phyloP scores from a whole-genome alignment of 2,329 filamentous ascomycete species.

The Septoria linicola region DNA sequence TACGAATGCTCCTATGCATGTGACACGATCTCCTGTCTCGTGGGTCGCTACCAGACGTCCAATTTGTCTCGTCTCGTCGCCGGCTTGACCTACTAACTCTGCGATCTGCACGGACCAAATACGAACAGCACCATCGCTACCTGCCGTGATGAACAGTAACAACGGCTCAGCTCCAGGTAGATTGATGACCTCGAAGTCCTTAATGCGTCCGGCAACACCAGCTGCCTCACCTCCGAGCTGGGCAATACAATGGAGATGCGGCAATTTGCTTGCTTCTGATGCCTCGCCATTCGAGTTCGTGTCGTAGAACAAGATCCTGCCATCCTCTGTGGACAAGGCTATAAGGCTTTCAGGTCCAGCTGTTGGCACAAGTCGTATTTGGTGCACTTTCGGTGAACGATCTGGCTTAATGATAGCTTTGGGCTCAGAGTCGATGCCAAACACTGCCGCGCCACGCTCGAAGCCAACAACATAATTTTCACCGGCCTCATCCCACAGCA shows the following conservation, averaged over 20 bases:
- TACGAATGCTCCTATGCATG: conserved; percentile 79
- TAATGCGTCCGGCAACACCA: conserved; percentile 71
- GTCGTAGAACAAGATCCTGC: conserved; percentile 78
- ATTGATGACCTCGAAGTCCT: conserved; percentile 75
- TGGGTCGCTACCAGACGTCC: conserved; percentile 73
- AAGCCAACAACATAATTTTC: conserved; percentile 89
- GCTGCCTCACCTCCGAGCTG: conserved; percentile 68
- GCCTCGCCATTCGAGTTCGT: conserved; percentile 45
- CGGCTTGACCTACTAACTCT: conserved; percentile 7
- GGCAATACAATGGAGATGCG: conserved; percentile 54
- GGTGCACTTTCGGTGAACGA: conserved; percentile 76
- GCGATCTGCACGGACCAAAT: conserved; percentile 58
- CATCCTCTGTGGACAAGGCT: conserved; percentile 85
- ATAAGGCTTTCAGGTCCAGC: conserved; percentile 50
- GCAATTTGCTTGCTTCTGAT: conserved; percentile 34
- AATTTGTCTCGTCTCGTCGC: conserved; percentile 45
- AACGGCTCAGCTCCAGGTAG: conserved; percentile 42
- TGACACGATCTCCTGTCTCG: conserved; percentile 84
- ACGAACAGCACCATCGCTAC: conserved; percentile 83
- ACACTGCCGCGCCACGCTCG: conserved; percentile 79
- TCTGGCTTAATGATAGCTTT: conserved; percentile 70
- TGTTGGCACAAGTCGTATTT: conserved; percentile 67
- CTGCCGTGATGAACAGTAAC: conserved; percentile 67
- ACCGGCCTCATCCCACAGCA: conserved; percentile 73
- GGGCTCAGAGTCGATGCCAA: conserved; percentile 82